Evolutionary conservation across 257 asterid species (phyloP).

Genomic region (Penstemon davidsonii): DNA sequence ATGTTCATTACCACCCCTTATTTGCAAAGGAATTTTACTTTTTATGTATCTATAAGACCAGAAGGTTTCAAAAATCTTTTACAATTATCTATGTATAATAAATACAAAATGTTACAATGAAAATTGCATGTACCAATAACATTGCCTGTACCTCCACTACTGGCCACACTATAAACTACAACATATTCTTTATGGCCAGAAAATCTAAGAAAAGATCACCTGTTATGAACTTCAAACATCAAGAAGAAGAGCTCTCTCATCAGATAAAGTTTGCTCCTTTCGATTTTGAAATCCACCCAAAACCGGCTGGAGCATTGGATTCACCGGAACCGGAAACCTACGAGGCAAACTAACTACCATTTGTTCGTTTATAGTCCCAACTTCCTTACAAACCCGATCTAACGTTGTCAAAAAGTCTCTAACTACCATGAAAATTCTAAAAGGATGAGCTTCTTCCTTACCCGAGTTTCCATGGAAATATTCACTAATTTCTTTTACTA

Average conservation of each 20-base stretch:
- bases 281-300: conserved; percentile 40
- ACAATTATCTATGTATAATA: conserved; percentile 42
- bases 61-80: conserved; percentile 32
- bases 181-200: conserved; percentile 24
- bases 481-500: conserved; percentile 92
- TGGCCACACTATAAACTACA: conserved; percentile 25
- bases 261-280: conserved; percentile 38
- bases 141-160: neutral
- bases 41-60: conserved; percentile 33
- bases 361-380: conserved; percentile 81
- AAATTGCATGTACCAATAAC: conserved; percentile 31
- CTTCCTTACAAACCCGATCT: conserved; percentile 93
- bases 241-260: conserved; percentile 43
- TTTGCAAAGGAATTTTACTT: conserved; percentile 3
- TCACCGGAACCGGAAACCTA: conserved; percentile 83
- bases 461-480: conserved; percentile 94
- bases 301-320: conserved; percentile 73
- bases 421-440: conserved; percentile 90
- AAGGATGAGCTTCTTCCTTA: conserved; percentile 91
- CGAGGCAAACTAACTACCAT: conserved; percentile 69
- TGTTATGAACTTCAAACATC: conserved; percentile 15
- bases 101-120: conserved; percentile 41
- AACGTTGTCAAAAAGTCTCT: conserved; percentile 71
- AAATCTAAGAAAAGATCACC: neutral
- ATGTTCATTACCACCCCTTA: too few species aligned